phyloP scores from a whole-genome alignment of 495 filamentous ascomycete species.

The Lasiosphaeria ovina region DNA sequence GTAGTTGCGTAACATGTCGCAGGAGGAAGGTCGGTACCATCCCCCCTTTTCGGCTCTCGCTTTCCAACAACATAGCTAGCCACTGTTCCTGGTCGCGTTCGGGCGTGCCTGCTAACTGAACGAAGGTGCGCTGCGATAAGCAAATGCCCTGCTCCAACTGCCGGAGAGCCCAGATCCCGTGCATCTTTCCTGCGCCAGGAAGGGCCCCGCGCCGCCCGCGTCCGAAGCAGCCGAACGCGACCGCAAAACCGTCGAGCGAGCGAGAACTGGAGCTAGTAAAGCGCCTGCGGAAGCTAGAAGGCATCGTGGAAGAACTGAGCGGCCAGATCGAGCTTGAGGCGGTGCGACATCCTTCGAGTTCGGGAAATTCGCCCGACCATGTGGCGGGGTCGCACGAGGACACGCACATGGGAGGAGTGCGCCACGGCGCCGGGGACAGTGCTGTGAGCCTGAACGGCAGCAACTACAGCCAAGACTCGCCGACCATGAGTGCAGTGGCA shows the following conservation, averaged over 20 bases:
- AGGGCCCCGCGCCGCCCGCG: constrained; percentile 71
- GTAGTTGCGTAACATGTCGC: constrained; percentile 82
- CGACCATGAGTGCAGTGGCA: neutral
- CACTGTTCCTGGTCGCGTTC: neutral
- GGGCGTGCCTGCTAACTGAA: too few relatives aligned
- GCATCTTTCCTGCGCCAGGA: constrained; percentile 79
- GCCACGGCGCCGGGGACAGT: constrained; percentile 16
- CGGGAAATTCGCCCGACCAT: constrained; percentile 41
- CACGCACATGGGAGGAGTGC: constrained; percentile 11
- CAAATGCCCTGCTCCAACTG: constrained; percentile 81
- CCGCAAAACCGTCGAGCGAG: constrained; percentile 50
- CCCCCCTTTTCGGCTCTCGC: neutral
- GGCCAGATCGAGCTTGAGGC: constrained; percentile 53
- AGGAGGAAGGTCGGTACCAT: constrained; percentile 64
- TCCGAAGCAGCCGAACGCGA: constrained; percentile 55
- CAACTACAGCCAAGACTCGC: constrained; percentile 18
- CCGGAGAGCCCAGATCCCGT: constrained; percentile 71
- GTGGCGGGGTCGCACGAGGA: constrained; percentile 14
- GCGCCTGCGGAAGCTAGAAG: constrained; percentile 73
- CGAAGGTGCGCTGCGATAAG: constrained; percentile 71
- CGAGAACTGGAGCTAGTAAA: constrained; percentile 74
- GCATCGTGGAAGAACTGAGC: constrained; percentile 65
- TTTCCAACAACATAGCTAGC: neutral
- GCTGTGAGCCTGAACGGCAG: constrained; percentile 15
- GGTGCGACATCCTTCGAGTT: constrained; percentile 37